Base-by-base conservation (phyloP, 805 yeast genomes). In the Metschnikowia similis region DNA sequence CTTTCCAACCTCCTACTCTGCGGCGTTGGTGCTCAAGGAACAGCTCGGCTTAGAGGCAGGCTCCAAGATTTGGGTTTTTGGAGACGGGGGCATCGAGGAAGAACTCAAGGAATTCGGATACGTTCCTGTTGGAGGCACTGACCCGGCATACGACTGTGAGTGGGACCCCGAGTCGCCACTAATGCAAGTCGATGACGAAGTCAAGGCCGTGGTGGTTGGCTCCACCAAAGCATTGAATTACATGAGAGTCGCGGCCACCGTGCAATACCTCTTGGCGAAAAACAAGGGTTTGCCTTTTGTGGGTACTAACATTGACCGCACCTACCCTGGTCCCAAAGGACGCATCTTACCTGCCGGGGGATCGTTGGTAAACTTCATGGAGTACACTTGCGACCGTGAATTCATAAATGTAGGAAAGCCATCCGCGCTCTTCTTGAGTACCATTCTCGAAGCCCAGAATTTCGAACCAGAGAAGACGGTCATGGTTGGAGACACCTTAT, bases 401-500 rank as follows among this genome's bases (percentile, higher is more conserved):
- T 67, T 61, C 45, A 57, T 68, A 13, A 62, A 68, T 45, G 73
- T 70, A 6, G 76, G 76, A 3, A 71, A 71, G 56, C 76, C 76
- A 13, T 67, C 72, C 49, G 44, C 60, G 1, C 51, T 58, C 9
- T 62, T 71, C 30, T 52, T 71, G 37, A 66, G 70, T 17, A 53
- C 63, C 8, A 66, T 71, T 16, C 47, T 71, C 34, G 51, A 56
- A 5, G 59, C 58, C 21, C 61, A 60, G 39, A 59, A 59, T 11
- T 70, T 67, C 54, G 64, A 63, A 26, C 60, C 55, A 31, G 48
- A 45, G 16, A 61, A 56, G 32, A 67, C 75, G 2, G 51, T 71
- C 41, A 71, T 71, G 76, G 66, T 71, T 8, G 76, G 76, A 10
- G 76, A 71, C 50, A 71, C 76, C 4, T 56, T 71, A 36, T 71